Evolutionary conservation across 2,329 filamentous ascomycete species (phyloP), one percentile per base, ranked within the genome.

Genomic region (Albophoma yamanashiensis): DNA sequence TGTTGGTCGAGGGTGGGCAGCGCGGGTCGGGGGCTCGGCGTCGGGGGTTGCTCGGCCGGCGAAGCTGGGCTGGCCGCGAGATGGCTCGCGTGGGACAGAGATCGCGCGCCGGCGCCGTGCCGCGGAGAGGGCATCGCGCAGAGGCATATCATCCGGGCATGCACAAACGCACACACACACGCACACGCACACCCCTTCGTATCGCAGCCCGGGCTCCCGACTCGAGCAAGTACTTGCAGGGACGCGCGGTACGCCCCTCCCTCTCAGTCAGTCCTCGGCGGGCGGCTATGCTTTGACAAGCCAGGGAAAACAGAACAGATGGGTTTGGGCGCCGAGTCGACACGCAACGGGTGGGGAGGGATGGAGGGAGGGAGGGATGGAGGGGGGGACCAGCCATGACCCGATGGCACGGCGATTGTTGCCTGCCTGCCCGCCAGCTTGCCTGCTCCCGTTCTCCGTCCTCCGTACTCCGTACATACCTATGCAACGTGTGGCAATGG

Each of bases 51-150:
- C 47, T 52, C 27, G 25, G 47, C 47, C 47, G 47, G 27, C 47
- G 47, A 7, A 17, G 47, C 47, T 55, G 17, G 39, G 31, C 31
- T 14, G 50, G 52, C 47, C 12, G 56, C 52, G 58, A 56, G 58
- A 59, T 45, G 58, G 42, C 58, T 59, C 58, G 58, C 34, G 58
- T 59, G 39, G 58, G 58, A 59, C 58, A 59, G 58, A 59, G 55
- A 59, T 56, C 53, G 53, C 52, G 53, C 55, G 53, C 53, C 45
- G 45, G 25, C 43, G 43, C 43, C 14, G 53, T 39, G 53, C 39
- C 25, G 39, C 55, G 55, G 14, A 39, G n/a, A 6, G 17, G 17
- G 47, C 47, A 52, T n/a, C 11, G 6, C 38, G 25, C 55, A 40
- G n/a, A 53, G 50, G 27, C 50, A 53, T 14, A 53, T 53, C 47